Conservation (phyloP, 768 basidiomycete genomes). For the Sporobolomyces pararoseus region DNA sequence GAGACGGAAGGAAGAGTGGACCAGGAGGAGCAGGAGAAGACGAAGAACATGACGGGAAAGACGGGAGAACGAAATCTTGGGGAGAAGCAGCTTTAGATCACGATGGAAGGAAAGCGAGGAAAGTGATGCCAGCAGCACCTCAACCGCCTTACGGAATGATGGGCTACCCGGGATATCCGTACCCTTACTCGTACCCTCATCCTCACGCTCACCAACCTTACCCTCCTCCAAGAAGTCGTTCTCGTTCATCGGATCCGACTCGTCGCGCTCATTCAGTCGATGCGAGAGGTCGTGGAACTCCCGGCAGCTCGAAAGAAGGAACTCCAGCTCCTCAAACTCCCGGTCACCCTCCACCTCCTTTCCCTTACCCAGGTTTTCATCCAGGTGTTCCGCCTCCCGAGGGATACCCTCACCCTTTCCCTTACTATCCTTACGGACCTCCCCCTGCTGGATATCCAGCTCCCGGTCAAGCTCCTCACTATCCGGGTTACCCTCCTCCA, state of each 20-base stretch:
- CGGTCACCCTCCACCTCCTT: conserved; percentile 12
- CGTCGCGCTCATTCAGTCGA: conserved; percentile 33
- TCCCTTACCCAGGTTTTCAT: conserved; percentile 23
- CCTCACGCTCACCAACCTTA: conserved; percentile 39
- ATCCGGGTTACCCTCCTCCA: conserved; percentile 20
- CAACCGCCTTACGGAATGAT: conserved; percentile 34
- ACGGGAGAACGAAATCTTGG: conserved; percentile 30
- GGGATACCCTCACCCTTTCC: conserved; percentile 30
- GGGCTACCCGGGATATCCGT: conserved; percentile 32
- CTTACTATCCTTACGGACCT: conserved; percentile 34
- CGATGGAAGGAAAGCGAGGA: conserved; percentile 32
- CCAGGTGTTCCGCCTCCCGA: conserved; percentile 28
- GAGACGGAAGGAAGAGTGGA: conserved; percentile 33
- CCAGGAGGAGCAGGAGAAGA: conserved; percentile 25
- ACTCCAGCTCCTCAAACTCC: conserved; percentile 9
- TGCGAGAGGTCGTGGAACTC: conserved; percentile 8
- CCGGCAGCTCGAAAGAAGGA: conserved; percentile 18
- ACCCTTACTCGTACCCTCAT: conserved; percentile 33
- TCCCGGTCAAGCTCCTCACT: conserved; percentile 22
- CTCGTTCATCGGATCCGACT: conserved; percentile 25
- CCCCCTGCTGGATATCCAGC: conserved; percentile 23
- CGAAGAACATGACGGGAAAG: conserved; percentile 33
- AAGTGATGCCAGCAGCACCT: conserved; percentile 19
- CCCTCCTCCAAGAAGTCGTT: conserved; percentile 34
- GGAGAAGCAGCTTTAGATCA: conserved; percentile 19